Percentiles rank a stretch among this genome's conserved stretches.
phyloP scores from a whole-genome alignment of 768 basidiomycete genomes.

The Holtermanniella nyarrowii region DNA sequence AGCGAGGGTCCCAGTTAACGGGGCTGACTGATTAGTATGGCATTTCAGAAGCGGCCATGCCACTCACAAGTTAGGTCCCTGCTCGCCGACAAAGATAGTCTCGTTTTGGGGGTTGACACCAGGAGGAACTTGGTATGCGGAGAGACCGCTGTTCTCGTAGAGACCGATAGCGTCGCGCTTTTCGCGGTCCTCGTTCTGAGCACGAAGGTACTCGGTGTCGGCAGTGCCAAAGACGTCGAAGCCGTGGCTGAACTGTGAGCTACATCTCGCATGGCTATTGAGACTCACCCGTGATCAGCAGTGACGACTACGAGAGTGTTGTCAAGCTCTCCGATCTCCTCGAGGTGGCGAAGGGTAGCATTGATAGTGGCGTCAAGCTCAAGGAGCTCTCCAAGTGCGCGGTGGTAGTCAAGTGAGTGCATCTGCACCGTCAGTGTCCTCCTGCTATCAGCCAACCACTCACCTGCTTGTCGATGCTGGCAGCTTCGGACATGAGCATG shows the following conservation, averaged over 20 bases:
- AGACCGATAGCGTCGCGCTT: slow-evolving; percentile 41
- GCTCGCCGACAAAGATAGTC: slow-evolving; percentile 23
- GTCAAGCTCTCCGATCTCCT: slow-evolving; percentile 39
- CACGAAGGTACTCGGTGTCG: slow-evolving; percentile 38
- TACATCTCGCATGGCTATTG: neutral
- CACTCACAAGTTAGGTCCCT: slow-evolving; percentile 36
- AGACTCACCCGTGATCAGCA: slow-evolving; percentile 33
- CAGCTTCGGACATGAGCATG: slow-evolving; percentile 42
- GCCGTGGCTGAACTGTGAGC: slow-evolving; percentile 5
- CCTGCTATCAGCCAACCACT: neutral
- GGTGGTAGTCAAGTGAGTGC: slow-evolving; percentile 41
- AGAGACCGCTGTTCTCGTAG: slow-evolving; percentile 38
- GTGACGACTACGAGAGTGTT: slow-evolving; percentile 42
- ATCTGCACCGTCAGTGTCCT: slow-evolving; percentile 17
- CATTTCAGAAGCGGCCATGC: no score
- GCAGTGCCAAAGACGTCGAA: slow-evolving; percentile 40
- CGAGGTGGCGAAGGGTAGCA: slow-evolving; percentile 36
- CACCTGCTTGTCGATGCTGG: slow-evolving; percentile 26
- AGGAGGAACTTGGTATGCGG: slow-evolving; percentile 38
- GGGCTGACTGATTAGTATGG: no score
- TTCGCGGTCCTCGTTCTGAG: slow-evolving; percentile 26
- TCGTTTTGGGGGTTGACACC: slow-evolving; percentile 28
- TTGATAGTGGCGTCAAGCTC: slow-evolving; percentile 42
- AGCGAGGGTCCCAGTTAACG: slow-evolving; percentile 43
- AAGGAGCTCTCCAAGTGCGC: slow-evolving; percentile 42